These are phyloP conservation scores for Trifolium fragiferum DNA, from an alignment of 306 rosid genomes.

Conservation along the genomic window DNA sequence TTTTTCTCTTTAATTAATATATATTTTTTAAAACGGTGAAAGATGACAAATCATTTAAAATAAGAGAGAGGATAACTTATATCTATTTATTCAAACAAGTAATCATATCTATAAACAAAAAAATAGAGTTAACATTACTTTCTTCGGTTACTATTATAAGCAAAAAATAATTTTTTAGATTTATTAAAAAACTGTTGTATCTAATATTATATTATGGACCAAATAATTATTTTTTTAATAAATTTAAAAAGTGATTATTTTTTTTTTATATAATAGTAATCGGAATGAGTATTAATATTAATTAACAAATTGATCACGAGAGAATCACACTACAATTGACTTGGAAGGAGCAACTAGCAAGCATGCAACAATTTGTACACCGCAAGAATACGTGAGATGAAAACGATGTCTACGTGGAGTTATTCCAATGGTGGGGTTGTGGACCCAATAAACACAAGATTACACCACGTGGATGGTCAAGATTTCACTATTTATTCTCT, in stretches of 20 bases:
- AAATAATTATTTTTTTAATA: no score
- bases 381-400: neutral
- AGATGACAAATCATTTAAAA: no score
- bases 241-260: no score
- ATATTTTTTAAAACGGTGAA: no score
- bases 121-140: neutral
- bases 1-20: no score
- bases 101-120: neutral
- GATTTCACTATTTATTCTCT: neutral
- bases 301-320: neutral
- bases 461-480: constrained; percentile 14
- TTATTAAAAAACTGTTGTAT: no score
- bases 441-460: neutral
- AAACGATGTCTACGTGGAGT: constrained; percentile 17
- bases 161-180: no score
- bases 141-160: no score
- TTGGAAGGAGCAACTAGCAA: neutral
- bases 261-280: no score
- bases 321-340: neutral
- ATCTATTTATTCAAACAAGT: neutral
- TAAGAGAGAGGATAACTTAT: no score
- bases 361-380: constrained; percentile 5
- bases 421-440: neutral
- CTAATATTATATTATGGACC: no score
- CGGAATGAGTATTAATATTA: no score